These are phyloP conservation scores for Russula virescens DNA, from an alignment of 768 basidiomycete species.

Conservation along the genomic window DNA sequence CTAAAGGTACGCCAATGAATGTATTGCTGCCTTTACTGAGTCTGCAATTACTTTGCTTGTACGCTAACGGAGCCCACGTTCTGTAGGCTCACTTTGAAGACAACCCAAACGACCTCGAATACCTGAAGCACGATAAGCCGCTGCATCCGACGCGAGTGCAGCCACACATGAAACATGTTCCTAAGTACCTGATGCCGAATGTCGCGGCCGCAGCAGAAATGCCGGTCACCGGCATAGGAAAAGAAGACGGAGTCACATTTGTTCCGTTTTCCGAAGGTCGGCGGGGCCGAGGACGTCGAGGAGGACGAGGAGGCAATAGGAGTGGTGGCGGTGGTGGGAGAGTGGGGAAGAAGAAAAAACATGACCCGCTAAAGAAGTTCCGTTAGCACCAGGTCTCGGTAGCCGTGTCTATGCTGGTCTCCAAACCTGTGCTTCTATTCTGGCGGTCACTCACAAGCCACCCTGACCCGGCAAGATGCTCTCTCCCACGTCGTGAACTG, in stretches of 20 bases:
- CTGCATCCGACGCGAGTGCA: conserved; percentile 87
- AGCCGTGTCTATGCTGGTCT: background rate
- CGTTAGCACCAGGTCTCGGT: conserved; percentile 1
- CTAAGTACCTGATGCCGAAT: conserved; percentile 84
- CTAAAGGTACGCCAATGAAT: conserved; percentile 64
- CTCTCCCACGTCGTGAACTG: background rate
- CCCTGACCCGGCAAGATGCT: background rate
- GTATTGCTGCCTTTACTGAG: background rate
- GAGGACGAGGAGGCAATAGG: conserved; percentile 42
- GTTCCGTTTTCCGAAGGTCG: conserved; percentile 72
- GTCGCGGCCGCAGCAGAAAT: conserved; percentile 55
- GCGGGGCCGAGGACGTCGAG: conserved; percentile 49
- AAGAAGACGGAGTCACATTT: conserved; percentile 41
- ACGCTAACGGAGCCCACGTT: background rate
- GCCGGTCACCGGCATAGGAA: conserved; percentile 25
- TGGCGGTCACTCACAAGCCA: too few species aligned
- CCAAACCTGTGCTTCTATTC: background rate
- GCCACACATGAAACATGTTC: conserved; percentile 93
- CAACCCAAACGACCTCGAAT: conserved; percentile 90
- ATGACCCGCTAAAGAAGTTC: conserved; percentile 80
- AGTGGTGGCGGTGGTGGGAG: conserved; percentile 28
- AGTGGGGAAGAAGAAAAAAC: conserved; percentile 58
- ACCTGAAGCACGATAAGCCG: conserved; percentile 89
- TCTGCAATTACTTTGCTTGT: background rate
- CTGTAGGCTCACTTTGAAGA: conserved; percentile 93